Evolutionary conservation across 2,329 filamentous ascomycete species (phyloP).

Genomic region (Talaromyces sp.): DNA sequence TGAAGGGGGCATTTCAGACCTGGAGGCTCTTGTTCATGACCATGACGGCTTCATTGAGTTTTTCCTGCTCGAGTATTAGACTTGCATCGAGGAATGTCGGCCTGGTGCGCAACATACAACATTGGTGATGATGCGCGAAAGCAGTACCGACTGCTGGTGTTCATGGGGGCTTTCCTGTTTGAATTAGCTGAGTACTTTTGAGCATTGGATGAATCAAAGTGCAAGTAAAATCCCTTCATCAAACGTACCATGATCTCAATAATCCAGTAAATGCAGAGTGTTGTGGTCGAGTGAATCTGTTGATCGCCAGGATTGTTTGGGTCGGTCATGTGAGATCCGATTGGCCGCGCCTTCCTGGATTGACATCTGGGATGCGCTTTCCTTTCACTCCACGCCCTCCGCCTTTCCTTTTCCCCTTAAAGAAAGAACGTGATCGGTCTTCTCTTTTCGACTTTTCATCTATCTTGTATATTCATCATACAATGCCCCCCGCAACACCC

Average conservation of each 20-base stretch:
- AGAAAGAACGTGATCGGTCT: too few relatives aligned
- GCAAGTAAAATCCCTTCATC: neutral
- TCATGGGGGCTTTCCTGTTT: conserved; percentile 89
- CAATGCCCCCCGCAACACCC: conserved; percentile 64
- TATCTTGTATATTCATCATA: conserved; percentile 12
- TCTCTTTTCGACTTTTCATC: conserved; percentile 19
- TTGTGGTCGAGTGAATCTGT: neutral
- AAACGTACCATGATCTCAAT: neutral
- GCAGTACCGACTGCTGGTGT: conserved; percentile 90
- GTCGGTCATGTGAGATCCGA: conserved; percentile 5
- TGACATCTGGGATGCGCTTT: too few relatives aligned
- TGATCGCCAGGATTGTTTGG: neutral
- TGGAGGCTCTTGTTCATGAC: conserved; percentile 91
- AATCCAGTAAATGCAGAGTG: neutral
- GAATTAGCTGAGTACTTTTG: conserved; percentile 1
- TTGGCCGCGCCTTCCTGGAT: neutral
- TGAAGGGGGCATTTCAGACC: conserved; percentile 49
- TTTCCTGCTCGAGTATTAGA: conserved; percentile 67
- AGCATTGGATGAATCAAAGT: neutral
- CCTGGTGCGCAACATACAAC: conserved; percentile 74
- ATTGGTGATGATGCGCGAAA: conserved; percentile 95
- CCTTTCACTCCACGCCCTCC: too few relatives aligned
- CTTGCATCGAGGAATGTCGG: too few relatives aligned
- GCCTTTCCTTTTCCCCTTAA: too few relatives aligned
- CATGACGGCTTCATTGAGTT: conserved; percentile 91